Evolutionary conservation across 2,329 filamentous ascomycete species (phyloP).

Genomic region (Cladophialophora immunda): DNA sequence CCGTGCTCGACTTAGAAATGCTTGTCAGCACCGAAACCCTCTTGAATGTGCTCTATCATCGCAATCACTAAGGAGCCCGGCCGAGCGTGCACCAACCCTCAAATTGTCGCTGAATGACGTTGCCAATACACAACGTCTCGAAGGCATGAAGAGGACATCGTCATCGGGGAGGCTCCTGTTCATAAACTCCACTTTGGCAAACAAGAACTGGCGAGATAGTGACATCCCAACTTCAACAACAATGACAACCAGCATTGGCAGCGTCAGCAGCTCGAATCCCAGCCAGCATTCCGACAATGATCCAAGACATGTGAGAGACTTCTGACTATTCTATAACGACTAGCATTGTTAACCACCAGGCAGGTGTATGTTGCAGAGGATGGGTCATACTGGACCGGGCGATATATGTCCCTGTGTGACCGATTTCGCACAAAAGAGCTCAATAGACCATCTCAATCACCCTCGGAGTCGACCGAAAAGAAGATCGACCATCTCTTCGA

Average conservation of each 20-base stretch:
- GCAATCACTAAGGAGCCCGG: background rate
- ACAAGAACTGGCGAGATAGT: constrained; percentile 13
- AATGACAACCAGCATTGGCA: constrained; percentile 19
- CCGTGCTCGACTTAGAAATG: constrained; percentile 27
- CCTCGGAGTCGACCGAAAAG: constrained; percentile 13
- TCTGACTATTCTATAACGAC: background rate
- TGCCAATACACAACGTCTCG: background rate
- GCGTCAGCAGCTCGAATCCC: constrained; percentile 8
- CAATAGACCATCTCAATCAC: constrained; percentile 1
- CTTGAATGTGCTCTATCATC: background rate
- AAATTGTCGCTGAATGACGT: constrained; percentile 14
- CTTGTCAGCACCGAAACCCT: constrained; percentile 1
- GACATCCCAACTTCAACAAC: constrained; percentile 21
- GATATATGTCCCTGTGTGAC: constrained; percentile 36
- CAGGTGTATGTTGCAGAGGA: constrained; percentile 34
- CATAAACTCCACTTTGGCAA: constrained; percentile 27
- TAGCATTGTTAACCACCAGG: constrained; percentile 14
- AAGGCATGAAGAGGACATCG: constrained; percentile 11
- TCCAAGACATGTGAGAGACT: constrained; percentile 25
- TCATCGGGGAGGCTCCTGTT: constrained; percentile 9
- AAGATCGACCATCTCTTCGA: constrained; percentile 27
- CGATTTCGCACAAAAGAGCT: constrained; percentile 29
- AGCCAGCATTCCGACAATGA: constrained; percentile 10
- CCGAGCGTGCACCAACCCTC: background rate
- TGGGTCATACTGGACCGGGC: constrained; percentile 36